Evolutionary conservation across 2,329 filamentous ascomycete genomes (phyloP).

Genomic region (Penicillium sp.): DNA sequence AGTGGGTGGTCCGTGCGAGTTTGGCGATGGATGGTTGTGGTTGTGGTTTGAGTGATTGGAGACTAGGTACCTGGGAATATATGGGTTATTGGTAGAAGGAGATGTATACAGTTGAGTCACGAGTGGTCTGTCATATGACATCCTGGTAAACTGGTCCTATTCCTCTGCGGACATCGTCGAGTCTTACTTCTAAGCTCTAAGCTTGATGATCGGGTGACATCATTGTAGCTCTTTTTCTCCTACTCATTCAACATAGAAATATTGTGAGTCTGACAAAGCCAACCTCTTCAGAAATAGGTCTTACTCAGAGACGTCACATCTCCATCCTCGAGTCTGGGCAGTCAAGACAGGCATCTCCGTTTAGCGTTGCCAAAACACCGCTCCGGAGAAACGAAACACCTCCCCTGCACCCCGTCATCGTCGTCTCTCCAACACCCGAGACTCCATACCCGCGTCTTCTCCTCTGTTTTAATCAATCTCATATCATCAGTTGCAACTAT

Average conservation of each 20-base stretch:
- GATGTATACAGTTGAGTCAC: too few relatives aligned
- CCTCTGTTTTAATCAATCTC: background rate
- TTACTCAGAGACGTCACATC: background rate
- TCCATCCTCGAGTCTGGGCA: background rate
- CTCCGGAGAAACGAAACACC: conserved; percentile 32
- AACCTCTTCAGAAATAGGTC: background rate
- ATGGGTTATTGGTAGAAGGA: too few relatives aligned
- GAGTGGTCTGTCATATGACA: too few relatives aligned
- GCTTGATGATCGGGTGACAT: conserved; percentile 24
- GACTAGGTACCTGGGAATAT: too few relatives aligned
- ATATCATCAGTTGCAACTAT: background rate
- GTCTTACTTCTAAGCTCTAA: too few relatives aligned
- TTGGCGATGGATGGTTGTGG: background rate
- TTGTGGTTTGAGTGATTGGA: too few relatives aligned
- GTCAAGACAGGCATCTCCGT: background rate
- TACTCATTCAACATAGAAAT: too few relatives aligned
- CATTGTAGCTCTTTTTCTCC: conserved; percentile 13
- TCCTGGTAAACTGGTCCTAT: too few relatives aligned
- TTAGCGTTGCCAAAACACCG: conserved; percentile 6
- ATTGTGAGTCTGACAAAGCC: background rate
- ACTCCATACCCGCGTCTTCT: background rate
- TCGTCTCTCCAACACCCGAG: conserved; percentile 12
- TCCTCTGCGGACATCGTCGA: too few relatives aligned
- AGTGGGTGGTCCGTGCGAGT: conserved; percentile 26
- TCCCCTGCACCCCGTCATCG: conserved; percentile 19